Evolutionary conservation across 2,329 filamentous ascomycete species (phyloP).

Genomic region (Elsinoe perseae): DNA sequence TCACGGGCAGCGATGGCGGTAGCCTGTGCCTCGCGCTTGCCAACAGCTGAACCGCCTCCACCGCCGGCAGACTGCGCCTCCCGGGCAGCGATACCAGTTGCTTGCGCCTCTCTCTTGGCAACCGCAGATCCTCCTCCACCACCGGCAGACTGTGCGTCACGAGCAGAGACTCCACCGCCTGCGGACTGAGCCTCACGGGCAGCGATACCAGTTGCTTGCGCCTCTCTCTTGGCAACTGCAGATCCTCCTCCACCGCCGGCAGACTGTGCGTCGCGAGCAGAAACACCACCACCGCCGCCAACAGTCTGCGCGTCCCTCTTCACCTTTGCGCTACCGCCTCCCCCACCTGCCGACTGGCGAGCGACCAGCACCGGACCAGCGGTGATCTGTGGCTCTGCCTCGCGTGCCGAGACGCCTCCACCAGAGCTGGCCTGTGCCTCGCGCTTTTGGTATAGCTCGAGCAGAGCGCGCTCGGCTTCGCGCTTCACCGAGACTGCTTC

Average conservation of each 20-base stretch:
- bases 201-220: background rate
- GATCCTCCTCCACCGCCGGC: too few species aligned
- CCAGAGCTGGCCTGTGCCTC: background rate
- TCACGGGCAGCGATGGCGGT: background rate
- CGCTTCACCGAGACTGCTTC: background rate
- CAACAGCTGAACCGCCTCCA: background rate
- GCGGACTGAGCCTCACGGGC: background rate
- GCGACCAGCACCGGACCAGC: background rate
- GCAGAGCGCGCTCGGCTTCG: constrained; percentile 4
- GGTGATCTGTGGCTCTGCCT: background rate
- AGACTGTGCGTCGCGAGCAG: background rate
- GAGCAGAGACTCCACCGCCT: background rate
- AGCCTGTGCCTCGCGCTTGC: background rate
- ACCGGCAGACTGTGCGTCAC: background rate
- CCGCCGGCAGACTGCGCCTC: background rate
- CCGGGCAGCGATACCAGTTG: background rate
- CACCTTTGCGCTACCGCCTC: background rate
- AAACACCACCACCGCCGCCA: background rate
- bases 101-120: background rate
- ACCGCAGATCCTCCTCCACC: background rate
- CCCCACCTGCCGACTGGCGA: background rate
- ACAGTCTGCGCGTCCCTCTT: background rate
- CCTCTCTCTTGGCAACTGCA: background rate
- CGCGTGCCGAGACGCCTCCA: background rate
- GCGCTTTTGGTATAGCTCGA: constrained; percentile 3